Conservation (phyloP, 164 flowering plant species). For the Umbilicus rupestris region DNA sequence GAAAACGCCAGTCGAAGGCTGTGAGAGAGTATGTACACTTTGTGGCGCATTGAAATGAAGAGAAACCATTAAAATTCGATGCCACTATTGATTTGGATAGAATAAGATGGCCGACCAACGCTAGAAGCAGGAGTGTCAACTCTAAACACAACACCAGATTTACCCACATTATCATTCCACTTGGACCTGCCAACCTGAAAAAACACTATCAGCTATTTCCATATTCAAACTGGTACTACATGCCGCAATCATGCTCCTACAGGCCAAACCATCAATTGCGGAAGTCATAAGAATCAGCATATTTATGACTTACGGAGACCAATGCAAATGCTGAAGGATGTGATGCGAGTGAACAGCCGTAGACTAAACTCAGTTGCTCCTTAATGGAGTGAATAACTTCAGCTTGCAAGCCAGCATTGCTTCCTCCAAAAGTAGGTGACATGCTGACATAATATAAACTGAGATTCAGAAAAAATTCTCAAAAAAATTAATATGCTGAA, state of each 20-base stretch:
- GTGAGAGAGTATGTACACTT: too few species aligned
- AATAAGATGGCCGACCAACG: slow-evolving; percentile 57
- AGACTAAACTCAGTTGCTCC: slow-evolving; percentile 65
- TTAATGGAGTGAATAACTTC: slow-evolving; percentile 74
- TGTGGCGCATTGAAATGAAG: too few species aligned
- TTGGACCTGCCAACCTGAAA: slow-evolving; percentile 87
- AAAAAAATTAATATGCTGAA: background rate
- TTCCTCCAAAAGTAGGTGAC: slow-evolving; percentile 91
- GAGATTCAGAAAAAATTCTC: background rate
- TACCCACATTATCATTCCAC: slow-evolving; percentile 91
- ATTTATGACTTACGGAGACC: slow-evolving; percentile 51
- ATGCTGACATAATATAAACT: slow-evolving; percentile 30
- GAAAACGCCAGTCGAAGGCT: too few species aligned
- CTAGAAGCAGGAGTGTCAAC: slow-evolving; percentile 61
- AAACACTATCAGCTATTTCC: too few species aligned
- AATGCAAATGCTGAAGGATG: slow-evolving; percentile 84
- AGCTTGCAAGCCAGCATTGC: slow-evolving; percentile 76
- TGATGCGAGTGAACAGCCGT: slow-evolving; percentile 50
- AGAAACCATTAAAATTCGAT: slow-evolving; percentile 63
- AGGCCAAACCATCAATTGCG: background rate
- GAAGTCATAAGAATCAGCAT: background rate
- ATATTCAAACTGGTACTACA: too few species aligned
- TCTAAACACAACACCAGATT: slow-evolving; percentile 60
- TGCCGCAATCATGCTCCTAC: too few species aligned
- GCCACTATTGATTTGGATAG: slow-evolving; percentile 78